Conservation (phyloP, 805 yeast species). For the Saturnispora quitensis region DNA sequence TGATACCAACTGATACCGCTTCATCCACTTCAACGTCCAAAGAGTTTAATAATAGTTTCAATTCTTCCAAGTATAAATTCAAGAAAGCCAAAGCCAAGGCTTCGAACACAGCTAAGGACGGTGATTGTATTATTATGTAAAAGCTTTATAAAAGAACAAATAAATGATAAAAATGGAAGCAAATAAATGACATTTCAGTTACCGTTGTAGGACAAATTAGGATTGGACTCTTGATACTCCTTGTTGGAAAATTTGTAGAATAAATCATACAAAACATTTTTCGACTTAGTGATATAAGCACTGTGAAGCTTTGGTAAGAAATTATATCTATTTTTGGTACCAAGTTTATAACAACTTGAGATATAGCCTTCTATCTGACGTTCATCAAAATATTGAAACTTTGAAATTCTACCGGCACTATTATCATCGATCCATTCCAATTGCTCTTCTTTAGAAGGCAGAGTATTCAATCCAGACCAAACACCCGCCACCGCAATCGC, state of each 20-base stretch:
- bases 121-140: conserved; percentile 28
- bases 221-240: conserved; percentile 7
- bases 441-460: conserved; percentile 29
- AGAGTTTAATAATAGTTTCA: background rate
- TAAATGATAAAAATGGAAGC: background rate
- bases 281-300: conserved; percentile 6
- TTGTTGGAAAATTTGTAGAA: conserved; percentile 12
- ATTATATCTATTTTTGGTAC: conserved; percentile 11
- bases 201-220: background rate
- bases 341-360: conserved; percentile 5
- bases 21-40: background rate
- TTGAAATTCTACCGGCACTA: conserved; percentile 10
- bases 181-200: background rate
- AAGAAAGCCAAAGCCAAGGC: background rate
- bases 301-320: conserved; percentile 1
- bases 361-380: conserved; percentile 11
- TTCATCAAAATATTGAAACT: conserved; percentile 14
- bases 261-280: conserved; percentile 6
- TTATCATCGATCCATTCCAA: conserved; percentile 13
- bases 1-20: background rate
- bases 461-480: conserved; percentile 35
- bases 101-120: conserved; percentile 13
- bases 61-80: conserved; percentile 1
- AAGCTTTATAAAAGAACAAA: background rate
- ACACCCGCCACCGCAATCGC: conserved; percentile 48